Evolutionary conservation across 352 stramenopile genomes (phyloP).

Genomic region (Pythium grandisporangium): DNA sequence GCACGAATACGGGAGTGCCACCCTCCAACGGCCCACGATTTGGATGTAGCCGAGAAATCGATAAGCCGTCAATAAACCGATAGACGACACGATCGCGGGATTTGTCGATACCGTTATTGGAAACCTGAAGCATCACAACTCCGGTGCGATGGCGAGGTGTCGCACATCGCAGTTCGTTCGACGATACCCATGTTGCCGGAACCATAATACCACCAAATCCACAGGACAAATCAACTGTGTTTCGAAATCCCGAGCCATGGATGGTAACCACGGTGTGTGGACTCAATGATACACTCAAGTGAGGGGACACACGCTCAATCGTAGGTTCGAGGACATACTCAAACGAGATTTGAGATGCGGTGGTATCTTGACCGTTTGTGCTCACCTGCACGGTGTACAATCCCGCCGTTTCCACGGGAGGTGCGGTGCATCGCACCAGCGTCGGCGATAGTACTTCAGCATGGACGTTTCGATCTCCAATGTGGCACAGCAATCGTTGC

Average conservation of each 20-base stretch:
- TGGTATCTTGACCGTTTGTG: conserved; percentile 49
- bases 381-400: conserved; percentile 40
- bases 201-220: conserved; percentile 26
- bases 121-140: conserved; percentile 59
- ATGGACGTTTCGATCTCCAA: conserved; percentile 18
- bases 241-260: conserved; percentile 46
- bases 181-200: conserved; percentile 37
- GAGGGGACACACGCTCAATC: conserved; percentile 37
- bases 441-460: conserved; percentile 23
- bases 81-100: conserved; percentile 39
- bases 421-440: conserved; percentile 38
- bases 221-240: conserved; percentile 46
- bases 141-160: conserved; percentile 52
- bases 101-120: conserved; percentile 73
- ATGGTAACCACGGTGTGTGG: conserved; percentile 55
- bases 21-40: conserved; percentile 61
- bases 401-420: conserved; percentile 12
- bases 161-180: conserved; percentile 38
- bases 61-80: conserved; percentile 80
- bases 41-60: conserved; percentile 69
- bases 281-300: conserved; percentile 39
- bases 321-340: conserved; percentile 32
- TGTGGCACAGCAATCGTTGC: conserved; percentile 25
- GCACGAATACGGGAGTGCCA: conserved; percentile 85
- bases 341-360: conserved; percentile 24